phyloP scores from a whole-genome alignment of 768 basidiomycete genomes.

The Tubosaeta sp. region DNA sequence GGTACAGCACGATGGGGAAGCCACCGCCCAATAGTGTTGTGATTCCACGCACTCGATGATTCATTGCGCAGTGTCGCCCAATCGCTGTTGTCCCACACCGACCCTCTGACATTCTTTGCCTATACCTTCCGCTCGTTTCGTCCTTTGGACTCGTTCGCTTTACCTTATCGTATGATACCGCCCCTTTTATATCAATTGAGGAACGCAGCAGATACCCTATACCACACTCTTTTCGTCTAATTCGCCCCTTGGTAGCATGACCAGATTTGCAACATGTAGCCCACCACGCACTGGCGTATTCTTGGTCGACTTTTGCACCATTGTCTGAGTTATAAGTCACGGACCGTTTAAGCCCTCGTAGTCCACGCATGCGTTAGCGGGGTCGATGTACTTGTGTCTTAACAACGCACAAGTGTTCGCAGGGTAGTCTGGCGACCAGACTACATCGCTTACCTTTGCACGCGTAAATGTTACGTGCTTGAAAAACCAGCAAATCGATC shows the following conservation, averaged over 20 bases:
- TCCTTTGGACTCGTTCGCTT: conserved; percentile 1
- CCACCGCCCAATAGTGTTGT: conserved; percentile 15
- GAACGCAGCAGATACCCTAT: neutral
- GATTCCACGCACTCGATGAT: neutral
- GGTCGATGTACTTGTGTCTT: too few relatives aligned
- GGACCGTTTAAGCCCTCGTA: too few relatives aligned
- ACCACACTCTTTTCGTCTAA: conserved; percentile 6
- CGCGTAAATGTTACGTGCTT: conserved; percentile 23
- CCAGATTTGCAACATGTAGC: neutral
- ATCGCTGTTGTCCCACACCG: neutral
- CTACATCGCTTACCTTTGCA: neutral
- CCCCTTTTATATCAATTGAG: neutral
- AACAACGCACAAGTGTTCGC: too few relatives aligned
- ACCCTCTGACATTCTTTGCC: neutral
- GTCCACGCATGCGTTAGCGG: too few relatives aligned
- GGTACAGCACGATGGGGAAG: conserved; percentile 21
- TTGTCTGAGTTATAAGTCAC: neutral
- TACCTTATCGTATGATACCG: conserved; percentile 3
- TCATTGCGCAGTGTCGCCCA: neutral
- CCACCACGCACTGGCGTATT: too few relatives aligned
- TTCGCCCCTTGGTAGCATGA: neutral
- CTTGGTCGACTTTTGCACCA: neutral
- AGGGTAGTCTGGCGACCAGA: too few relatives aligned
- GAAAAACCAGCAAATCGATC: conserved; percentile 7
- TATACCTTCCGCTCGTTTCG: conserved; percentile 17